Base-by-base conservation (phyloP, 2,329 filamentous ascomycete genomes). In the Neurospora sp. region DNA sequence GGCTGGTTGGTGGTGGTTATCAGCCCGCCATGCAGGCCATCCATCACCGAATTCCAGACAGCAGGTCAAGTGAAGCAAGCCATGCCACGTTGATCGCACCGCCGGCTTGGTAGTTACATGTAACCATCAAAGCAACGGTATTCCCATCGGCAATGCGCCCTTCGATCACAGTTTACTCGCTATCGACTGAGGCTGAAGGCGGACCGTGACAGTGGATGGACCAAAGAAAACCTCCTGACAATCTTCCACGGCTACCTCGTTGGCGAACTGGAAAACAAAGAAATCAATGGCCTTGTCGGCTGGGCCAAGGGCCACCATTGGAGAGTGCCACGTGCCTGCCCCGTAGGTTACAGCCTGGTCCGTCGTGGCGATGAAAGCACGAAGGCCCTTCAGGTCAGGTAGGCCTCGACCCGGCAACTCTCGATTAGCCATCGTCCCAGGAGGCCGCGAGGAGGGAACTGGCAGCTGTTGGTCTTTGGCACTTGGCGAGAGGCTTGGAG, bases 311-410 rank as follows among this genome's bases (percentile, higher is more conserved):
- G 93, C 93, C 15, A 93, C 91, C 95, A 99, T 98, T 0, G 96
- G 96, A 72, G 95, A 93, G 83, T 99, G 96, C 88, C 95, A 99
- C 69, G 93, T 97, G 5, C 93, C 96, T 1, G 92, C 89, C 1
- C 87, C 93, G 79, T 98, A 99, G 2, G 93, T 97, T 15, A 99
- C 93, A 11, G 93, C 94, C 82, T 97, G 93, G 33, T 86, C 85
- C 2, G 89, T 90, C 67, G 85, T 87, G 1, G 92, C 94, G 69
- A 96, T 81, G 78, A 97, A 99, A 0, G 93, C 95, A 74, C 84
- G 86, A 46, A 97, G 76, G 9, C 86, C 84, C 28, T 79, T 78
- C 52, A 97, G 77, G 79, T 97, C 93, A 0, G 96, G 95, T 19
- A 93, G 79, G 0, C 90, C 90, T 42, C 84, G 78, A 17, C 88